Percentiles rank a stretch among this genome's conserved stretches.
phyloP scores from a whole-genome alignment of 768 basidiomycete genomes.

The Phlegmacium glaucopus region DNA sequence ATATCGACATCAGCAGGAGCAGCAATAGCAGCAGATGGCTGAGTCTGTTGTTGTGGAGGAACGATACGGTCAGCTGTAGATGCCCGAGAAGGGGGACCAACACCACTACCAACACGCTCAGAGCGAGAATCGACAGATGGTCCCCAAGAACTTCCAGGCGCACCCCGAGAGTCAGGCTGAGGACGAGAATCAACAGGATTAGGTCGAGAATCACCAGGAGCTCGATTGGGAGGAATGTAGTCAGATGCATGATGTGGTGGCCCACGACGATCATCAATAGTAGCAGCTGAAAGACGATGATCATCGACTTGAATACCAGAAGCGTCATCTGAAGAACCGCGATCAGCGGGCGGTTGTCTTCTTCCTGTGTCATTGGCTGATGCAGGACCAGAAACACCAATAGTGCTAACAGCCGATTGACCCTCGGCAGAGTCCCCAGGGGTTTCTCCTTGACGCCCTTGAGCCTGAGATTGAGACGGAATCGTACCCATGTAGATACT shows the following conservation, averaged over 20 bases:
- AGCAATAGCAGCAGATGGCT: neutral
- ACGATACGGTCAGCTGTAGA: constrained; percentile 6
- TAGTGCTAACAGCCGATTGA: neutral
- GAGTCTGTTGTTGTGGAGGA: constrained; percentile 8
- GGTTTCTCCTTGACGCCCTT: neutral
- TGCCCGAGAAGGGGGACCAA: neutral
- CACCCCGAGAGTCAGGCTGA: constrained; percentile 7
- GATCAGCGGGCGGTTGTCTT: constrained; percentile 1
- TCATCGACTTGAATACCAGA: too few relatives aligned
- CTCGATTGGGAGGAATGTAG: constrained; percentile 6
- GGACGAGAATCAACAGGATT: constrained; percentile 2
- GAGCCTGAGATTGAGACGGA: constrained; percentile 6
- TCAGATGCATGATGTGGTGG: constrained; percentile 6
- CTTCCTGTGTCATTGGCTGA: neutral
- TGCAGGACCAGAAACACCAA: neutral
- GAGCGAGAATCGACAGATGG: constrained; percentile 4
- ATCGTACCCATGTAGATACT: constrained; percentile 60
- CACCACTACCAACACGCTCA: neutral
- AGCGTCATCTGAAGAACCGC: too few relatives aligned
- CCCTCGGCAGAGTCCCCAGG: neutral
- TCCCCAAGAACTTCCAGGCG: neutral
- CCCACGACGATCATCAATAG: constrained; percentile 6
- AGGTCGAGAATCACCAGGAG: constrained; percentile 12
- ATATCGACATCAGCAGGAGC: constrained; percentile 12
- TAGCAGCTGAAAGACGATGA: constrained; percentile 2